Conservation (phyloP, 2,329 filamentous ascomycete genomes). For the Leptodontidium sp. region DNA sequence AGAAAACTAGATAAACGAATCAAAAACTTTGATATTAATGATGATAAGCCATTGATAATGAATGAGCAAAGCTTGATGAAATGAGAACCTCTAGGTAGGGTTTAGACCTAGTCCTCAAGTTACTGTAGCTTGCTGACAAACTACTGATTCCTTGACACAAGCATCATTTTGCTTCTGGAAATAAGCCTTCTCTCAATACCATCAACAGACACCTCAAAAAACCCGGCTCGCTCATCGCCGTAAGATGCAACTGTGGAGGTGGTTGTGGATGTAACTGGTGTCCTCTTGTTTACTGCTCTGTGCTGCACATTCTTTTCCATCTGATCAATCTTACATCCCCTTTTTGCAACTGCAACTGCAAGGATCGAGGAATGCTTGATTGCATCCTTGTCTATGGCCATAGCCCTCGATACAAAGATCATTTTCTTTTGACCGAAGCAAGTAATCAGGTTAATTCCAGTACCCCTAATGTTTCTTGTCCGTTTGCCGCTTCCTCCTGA, state of each 20-base stretch:
- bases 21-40: background rate
- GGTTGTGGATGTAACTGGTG: background rate
- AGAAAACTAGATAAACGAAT: background rate
- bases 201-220: background rate
- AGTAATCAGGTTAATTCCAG: background rate
- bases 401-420: background rate
- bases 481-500: background rate
- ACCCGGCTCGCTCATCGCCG: background rate
- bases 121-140: slow-evolving; percentile 3
- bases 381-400: background rate
- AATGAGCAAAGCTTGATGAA: background rate
- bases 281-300: background rate
- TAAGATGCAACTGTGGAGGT: background rate
- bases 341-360: background rate
- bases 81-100: background rate
- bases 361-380: background rate
- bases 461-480: background rate
- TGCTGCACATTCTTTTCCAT: background rate
- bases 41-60: background rate
- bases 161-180: background rate
- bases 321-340: background rate
- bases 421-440: background rate
- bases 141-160: background rate
- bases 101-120: background rate
- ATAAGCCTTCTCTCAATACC: background rate